Evolutionary conservation across 306 rosid genomes (phyloP).

Genomic region (Heteromeles arbutifolia): DNA sequence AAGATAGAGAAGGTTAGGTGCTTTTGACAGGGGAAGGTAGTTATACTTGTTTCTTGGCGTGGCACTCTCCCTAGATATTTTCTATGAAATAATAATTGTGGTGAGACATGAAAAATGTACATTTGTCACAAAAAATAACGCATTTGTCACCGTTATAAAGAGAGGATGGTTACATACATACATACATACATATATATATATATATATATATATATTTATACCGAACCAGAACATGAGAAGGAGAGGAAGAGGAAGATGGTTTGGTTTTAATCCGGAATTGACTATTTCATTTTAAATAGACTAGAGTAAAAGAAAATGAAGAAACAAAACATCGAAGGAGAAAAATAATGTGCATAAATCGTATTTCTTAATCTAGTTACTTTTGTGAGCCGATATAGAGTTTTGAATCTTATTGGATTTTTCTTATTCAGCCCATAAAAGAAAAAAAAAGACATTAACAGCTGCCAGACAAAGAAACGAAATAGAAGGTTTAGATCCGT

Average conservation of each 20-base stretch:
- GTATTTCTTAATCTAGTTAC: not conserved
- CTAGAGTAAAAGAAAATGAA: no score
- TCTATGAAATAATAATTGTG: no score
- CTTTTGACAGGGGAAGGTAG: not conserved
- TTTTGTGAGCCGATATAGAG: not conserved
- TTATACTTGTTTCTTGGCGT: no score
- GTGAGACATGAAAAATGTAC: not conserved
- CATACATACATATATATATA: no score
- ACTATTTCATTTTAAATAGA: no score
- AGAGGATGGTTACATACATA: not conserved
- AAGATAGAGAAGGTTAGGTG: not conserved
- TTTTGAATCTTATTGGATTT: not conserved
- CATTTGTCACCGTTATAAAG: not conserved
- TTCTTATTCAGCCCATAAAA: no score
- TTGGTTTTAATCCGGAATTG: no score
- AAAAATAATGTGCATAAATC: not conserved
- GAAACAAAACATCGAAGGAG: no score
- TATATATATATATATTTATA: no score
- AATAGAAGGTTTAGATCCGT: not conserved
- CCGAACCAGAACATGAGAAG: no score
- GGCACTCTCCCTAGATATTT: not conserved
- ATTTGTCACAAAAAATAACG: not conserved
- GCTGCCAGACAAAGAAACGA: not conserved
- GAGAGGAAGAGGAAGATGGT: no score
- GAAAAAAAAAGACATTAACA: no score